phyloP scores from a whole-genome alignment of 2,329 filamentous ascomycete species.

The Byssoonygena ceratinophila region DNA sequence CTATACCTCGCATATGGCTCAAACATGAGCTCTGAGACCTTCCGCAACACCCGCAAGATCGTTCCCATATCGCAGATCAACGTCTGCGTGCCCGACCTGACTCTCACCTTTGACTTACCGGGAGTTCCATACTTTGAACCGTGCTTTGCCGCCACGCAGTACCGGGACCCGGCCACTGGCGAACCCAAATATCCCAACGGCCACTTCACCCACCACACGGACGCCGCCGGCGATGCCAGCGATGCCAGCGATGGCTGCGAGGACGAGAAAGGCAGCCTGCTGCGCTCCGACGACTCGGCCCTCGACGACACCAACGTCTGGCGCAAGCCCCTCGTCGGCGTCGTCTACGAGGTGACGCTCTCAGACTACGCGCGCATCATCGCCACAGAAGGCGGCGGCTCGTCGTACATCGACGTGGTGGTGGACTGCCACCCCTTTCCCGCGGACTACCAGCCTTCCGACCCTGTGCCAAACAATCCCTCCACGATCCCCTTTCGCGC shows the following conservation, averaged over 20 bases:
- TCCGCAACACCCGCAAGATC: conserved; percentile 67
- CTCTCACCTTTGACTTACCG: conserved; percentile 73
- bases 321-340: conserved; percentile 76
- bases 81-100: conserved; percentile 67
- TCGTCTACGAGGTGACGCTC: conserved; percentile 86
- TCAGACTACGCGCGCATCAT: conserved; percentile 78
- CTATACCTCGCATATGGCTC: conserved; percentile 86
- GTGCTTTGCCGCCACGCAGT: conserved; percentile 75
- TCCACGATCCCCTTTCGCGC: conserved; percentile 60
- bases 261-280: conserved; percentile 28
- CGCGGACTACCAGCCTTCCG: conserved; percentile 37
- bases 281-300: conserved; percentile 13
- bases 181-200: background rate
- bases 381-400: conserved; percentile 77
- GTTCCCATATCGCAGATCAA: conserved; percentile 69
- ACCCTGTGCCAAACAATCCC: conserved; percentile 54
- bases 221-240: background rate
- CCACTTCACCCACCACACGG: background rate
- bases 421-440: conserved; percentile 66
- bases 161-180: conserved; percentile 41
- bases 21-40: conserved; percentile 71
- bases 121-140: conserved; percentile 81
- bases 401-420: conserved; percentile 71
- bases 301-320: conserved; percentile 39
- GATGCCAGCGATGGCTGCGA: background rate